Evolutionary conservation across 805 yeast genomes (phyloP), one percentile per base, ranked within the genome.

Genomic region (Candida schatavii): DNA sequence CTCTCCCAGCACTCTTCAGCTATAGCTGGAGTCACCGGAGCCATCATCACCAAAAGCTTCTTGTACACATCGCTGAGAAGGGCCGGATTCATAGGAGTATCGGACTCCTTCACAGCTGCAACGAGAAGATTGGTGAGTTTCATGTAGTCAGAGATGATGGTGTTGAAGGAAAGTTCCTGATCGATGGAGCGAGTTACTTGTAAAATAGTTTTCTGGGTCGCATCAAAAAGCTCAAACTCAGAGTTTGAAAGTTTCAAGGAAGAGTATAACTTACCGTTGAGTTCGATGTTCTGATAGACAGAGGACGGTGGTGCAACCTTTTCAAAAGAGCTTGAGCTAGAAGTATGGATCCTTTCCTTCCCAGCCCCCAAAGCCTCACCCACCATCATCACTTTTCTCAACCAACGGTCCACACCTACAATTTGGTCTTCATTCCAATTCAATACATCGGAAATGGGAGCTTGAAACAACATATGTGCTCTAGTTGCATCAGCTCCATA

Each of bases 401-500:
- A 59, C 97, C 97, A 93, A 47, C 98, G 75, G 56, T 88, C 86
- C 28, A 86, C 74, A 3, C 99, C 99, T 21, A 77, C 80, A 47
- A 93, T 90, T 56, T 86, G 89, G 3, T 74, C 68, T 52, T 88
- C 96, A 54, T 91, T 95, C 99, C 99, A 93, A 50, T 82, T 81
- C 44, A 93, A 70, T 4, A 81, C 78, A 51, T 89, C 96, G 1
- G 75, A 66, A 4, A 91, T 77, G 3, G 98, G 96, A 0, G 97
- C 97, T 55, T 85, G 95, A 68, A 93, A 93, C 11, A 93, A 62
- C 45, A 93, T 80, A 57, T 91, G 97, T 0, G 98, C 98, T 46
- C 98, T 76, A 0, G 91, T 86, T 1, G 96, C 89, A 68, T 93
- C 99, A 1, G 97, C 88, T 3, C 99, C 98, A 59, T 88, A 87